Conservation (phyloP, 1,284 basidiomycete genomes). For the Cronartium ribicola region DNA sequence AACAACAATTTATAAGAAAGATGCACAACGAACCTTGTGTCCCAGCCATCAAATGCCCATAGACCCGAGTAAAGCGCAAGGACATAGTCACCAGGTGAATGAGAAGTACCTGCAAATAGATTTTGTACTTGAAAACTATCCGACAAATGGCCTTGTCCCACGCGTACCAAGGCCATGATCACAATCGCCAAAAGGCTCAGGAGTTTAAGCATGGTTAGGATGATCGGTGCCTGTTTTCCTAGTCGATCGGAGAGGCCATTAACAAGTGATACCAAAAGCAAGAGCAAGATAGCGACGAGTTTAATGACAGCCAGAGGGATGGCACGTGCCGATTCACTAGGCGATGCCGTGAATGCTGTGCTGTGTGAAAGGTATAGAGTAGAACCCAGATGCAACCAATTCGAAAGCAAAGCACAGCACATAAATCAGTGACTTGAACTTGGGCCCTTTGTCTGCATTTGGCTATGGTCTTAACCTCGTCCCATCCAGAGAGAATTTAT, state of each 20-base stretch:
- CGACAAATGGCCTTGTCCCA: conserved; percentile 59
- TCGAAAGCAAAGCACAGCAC: conserved; percentile 9
- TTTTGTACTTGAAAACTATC: conserved; percentile 50
- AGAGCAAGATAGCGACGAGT: conserved; percentile 46
- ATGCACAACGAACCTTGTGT: conserved; percentile 44
- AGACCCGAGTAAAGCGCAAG: conserved; percentile 90
- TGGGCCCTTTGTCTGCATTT: no score
- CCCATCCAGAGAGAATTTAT: no score
- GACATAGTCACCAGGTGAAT: conserved; percentile 76
- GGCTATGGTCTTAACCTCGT: no score
- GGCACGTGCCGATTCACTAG: conserved; percentile 47
- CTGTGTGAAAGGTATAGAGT: background rate
- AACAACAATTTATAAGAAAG: background rate
- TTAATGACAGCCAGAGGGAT: conserved; percentile 50
- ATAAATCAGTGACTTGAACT: no score
- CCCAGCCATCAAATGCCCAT: conserved; percentile 93
- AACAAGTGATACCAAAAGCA: conserved; percentile 46
- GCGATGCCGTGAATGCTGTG: conserved; percentile 45
- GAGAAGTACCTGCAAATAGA: conserved; percentile 70
- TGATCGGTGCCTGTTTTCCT: conserved; percentile 48
- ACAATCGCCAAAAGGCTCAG: conserved; percentile 62
- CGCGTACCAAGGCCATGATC: conserved; percentile 67
- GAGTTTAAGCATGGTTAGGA: conserved; percentile 48
- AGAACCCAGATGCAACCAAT: background rate
- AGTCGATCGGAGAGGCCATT: conserved; percentile 47